A percentile compares a stretch with the other conserved stretches of the same genome.
phyloP scores from a whole-genome alignment of 148 eudicot species.

The Persicaria maculosa region DNA sequence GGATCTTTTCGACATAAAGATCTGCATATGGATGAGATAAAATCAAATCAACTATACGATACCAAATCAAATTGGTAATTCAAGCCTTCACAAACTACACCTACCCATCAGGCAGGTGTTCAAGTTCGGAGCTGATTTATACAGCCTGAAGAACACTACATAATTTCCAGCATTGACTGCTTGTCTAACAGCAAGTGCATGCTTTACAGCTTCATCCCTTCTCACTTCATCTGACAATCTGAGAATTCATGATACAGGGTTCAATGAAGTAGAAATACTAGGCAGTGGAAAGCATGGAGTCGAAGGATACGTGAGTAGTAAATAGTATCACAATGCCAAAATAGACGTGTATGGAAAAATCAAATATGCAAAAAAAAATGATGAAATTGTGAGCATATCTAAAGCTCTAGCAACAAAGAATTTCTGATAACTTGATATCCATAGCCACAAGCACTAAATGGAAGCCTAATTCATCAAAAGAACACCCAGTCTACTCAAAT shows the following conservation, averaged over 20 bases:
- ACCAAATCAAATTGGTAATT: not conserved
- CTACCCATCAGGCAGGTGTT: constrained; percentile 82
- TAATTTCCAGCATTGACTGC: constrained; percentile 88
- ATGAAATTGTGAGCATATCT: not conserved
- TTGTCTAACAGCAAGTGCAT: constrained; percentile 85
- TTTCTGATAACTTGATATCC: not conserved
- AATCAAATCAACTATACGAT: constrained; percentile 14
- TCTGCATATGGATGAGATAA: constrained; percentile 35
- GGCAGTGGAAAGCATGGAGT: too few relatives aligned
- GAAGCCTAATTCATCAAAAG: not conserved
- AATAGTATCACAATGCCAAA: not conserved
- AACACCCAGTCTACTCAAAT: not conserved
- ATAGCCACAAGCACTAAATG: not conserved
- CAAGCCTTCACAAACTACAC: constrained; percentile 13
- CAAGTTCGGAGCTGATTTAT: constrained; percentile 77
- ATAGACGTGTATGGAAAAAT: not conserved
- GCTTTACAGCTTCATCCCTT: constrained; percentile 72
- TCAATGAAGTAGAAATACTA: constrained; percentile 15
- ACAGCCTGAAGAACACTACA: constrained; percentile 75
- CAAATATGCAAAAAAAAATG: not conserved
- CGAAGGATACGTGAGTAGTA: not conserved
- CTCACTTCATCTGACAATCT: constrained; percentile 73
- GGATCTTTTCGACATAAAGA: constrained; percentile 82
- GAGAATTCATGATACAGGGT: constrained; percentile 17
- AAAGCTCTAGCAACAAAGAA: not conserved